Percentiles rank a stretch among this genome's conserved stretches.
These are phyloP conservation scores for Suhomyces tanzawaensis DNA, from an alignment of 805 yeast species.

Conservation along the genomic window DNA sequence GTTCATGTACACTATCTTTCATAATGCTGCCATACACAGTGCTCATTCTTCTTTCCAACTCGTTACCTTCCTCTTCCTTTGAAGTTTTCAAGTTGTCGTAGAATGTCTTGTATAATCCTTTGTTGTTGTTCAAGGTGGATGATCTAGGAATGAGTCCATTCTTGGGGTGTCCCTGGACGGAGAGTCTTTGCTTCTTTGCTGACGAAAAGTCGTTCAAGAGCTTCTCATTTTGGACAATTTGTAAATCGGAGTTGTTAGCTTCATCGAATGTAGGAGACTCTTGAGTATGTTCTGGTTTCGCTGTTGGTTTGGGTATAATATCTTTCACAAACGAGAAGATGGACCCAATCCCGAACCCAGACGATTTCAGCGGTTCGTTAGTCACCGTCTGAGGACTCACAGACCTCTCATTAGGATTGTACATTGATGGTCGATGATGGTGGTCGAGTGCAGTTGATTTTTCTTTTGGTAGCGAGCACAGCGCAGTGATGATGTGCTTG, in stretches of 20 bases:
- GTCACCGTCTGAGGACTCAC: conserved; percentile 8
- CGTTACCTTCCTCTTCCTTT: conserved; percentile 21
- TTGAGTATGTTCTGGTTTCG: neutral
- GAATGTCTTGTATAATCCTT: conserved; percentile 20
- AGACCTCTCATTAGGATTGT: conserved; percentile 7
- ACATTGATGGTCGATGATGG: neutral
- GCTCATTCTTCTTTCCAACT: conserved; percentile 29
- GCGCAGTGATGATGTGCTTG: too few relatives aligned
- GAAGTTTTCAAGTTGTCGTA: conserved; percentile 15
- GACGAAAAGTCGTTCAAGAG: conserved; percentile 24
- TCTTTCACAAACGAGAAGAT: conserved; percentile 3
- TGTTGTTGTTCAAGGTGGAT: conserved; percentile 14
- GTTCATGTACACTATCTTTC: conserved; percentile 11
- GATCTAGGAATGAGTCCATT: conserved; percentile 25
- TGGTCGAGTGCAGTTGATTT: neutral
- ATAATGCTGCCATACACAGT: conserved; percentile 16
- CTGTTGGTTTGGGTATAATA: neutral
- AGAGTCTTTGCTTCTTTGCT: conserved; percentile 26
- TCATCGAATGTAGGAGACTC: conserved; percentile 1
- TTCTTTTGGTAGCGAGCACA: too few relatives aligned
- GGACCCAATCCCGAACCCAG: conserved; percentile 3
- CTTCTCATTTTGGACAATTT: conserved; percentile 15
- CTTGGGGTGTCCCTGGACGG: conserved; percentile 19
- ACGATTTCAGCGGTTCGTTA: neutral
- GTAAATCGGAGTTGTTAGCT: conserved; percentile 2